Conservation (phyloP, 116 monocot species). For the Phalaenopsis hybrid region DNA sequence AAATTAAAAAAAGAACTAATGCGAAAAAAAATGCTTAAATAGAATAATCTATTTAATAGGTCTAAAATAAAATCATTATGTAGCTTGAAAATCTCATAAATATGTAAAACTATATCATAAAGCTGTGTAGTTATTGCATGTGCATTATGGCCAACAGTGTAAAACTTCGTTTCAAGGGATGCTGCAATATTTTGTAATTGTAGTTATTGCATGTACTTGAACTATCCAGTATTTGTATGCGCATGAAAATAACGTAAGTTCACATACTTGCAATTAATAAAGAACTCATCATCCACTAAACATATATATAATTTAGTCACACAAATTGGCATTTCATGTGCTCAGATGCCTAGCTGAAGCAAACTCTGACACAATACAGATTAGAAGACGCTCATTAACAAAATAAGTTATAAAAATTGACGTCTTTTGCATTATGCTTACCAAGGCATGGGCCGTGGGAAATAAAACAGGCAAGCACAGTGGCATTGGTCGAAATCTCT, state of each 20-base stretch:
- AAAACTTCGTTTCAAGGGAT: background rate
- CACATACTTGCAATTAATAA: background rate
- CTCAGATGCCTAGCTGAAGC: background rate
- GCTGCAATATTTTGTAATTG: background rate
- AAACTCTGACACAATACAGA: background rate
- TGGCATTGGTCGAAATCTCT: slow-evolving; percentile 86
- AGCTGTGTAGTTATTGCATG: too few relatives aligned
- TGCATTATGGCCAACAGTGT: background rate
- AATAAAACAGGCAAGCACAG: slow-evolving; percentile 69
- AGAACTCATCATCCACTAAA: background rate
- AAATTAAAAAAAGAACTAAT: too few relatives aligned
- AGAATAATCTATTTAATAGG: too few relatives aligned
- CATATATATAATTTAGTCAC: background rate
- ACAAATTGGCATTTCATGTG: background rate
- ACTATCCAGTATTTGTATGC: background rate
- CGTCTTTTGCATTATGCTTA: slow-evolving; percentile 19
- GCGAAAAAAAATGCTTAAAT: too few relatives aligned
- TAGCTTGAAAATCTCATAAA: too few relatives aligned
- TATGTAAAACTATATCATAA: too few relatives aligned
- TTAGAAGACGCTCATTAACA: background rate
- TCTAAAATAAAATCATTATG: too few relatives aligned
- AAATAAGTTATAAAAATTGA: background rate
- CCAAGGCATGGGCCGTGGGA: slow-evolving; percentile 81
- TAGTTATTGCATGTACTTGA: background rate
- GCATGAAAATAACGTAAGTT: background rate